phyloP scores from a whole-genome alignment of 768 basidiomycete species.

The Hericium erinaceus region DNA sequence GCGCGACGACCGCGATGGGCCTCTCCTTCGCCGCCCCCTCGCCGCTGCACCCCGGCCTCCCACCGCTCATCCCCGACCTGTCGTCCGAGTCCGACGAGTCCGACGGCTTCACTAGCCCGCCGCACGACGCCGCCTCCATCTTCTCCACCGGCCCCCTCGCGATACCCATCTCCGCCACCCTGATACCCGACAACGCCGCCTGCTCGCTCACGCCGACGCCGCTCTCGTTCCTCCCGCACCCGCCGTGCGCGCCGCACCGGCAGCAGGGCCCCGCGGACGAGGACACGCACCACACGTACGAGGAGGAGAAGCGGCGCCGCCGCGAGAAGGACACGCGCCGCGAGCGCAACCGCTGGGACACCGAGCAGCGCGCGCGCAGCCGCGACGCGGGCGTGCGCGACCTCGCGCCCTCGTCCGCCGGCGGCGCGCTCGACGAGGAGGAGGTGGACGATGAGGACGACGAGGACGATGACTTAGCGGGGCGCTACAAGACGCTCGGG shows the following conservation, averaged over 20 bases:
- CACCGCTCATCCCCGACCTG: constrained; percentile 51
- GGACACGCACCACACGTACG: constrained; percentile 8
- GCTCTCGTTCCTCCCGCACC: constrained; percentile 19
- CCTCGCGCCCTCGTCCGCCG: constrained; percentile 1
- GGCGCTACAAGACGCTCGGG: constrained; percentile 11
- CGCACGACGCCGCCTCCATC: constrained; percentile 19
- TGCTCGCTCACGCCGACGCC: neutral
- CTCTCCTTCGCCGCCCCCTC: constrained; percentile 2
- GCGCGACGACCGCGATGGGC: constrained; percentile 22
- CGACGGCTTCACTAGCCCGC: constrained; percentile 38
- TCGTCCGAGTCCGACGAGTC: constrained; percentile 59
- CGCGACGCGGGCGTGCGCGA: neutral
- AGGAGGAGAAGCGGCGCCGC: constrained; percentile 14
- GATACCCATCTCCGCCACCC: neutral
- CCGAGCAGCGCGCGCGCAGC: neutral
- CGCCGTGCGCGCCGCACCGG: constrained; percentile 1
- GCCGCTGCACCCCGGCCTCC: constrained; percentile 21
- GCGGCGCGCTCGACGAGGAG: constrained; percentile 2
- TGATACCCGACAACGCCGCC: constrained; percentile 4
- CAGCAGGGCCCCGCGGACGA: constrained; percentile 6
- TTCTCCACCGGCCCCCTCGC: constrained; percentile 10
- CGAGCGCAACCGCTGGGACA: constrained; percentile 10
- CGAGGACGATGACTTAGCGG: constrained; percentile 7
- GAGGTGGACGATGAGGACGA: constrained; percentile 12
- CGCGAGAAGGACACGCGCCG: constrained; percentile 11